phyloP scores from a whole-genome alignment of 2,329 filamentous ascomycete species.

The Fusarium avenaceum region DNA sequence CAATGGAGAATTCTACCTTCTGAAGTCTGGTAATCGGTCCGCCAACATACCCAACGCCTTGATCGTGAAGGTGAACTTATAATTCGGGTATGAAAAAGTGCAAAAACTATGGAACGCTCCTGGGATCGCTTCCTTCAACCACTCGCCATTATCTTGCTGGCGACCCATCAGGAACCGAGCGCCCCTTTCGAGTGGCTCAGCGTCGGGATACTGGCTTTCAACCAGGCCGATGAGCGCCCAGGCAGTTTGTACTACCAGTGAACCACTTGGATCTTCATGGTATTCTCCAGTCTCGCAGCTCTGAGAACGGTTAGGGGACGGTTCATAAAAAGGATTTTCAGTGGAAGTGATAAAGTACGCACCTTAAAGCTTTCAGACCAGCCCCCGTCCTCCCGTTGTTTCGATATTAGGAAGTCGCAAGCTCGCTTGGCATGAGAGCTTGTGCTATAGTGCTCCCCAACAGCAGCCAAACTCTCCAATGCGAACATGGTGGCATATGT shows the following conservation, averaged over 20 bases:
- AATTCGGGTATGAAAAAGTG: constrained; percentile 99
- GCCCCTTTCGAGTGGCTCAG: constrained; percentile 77
- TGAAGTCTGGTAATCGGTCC: neutral
- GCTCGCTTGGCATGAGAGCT: no score
- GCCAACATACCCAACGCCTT: constrained; percentile 92
- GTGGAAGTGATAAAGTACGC: neutral
- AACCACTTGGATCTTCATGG: neutral
- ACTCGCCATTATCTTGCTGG: constrained; percentile 89
- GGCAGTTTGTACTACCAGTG: neutral
- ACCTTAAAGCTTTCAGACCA: neutral
- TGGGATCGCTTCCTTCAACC: constrained; percentile 92
- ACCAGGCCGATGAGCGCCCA: constrained; percentile 57
- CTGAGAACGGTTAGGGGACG: neutral
- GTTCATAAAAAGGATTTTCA: neutral
- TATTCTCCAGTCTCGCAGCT: neutral
- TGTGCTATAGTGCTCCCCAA: no score
- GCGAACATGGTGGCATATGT: no score
- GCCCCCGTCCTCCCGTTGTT: neutral
- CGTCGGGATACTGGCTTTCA: constrained; percentile 82
- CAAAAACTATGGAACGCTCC: constrained; percentile 98
- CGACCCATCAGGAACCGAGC: constrained; percentile 83
- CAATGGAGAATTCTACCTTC: neutral
- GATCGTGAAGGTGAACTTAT: constrained; percentile 81
- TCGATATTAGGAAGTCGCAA: no score
- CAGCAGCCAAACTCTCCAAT: no score